Evolutionary conservation across 495 filamentous ascomycete species (phyloP).

Genomic region (Cenococcum geophilum): DNA sequence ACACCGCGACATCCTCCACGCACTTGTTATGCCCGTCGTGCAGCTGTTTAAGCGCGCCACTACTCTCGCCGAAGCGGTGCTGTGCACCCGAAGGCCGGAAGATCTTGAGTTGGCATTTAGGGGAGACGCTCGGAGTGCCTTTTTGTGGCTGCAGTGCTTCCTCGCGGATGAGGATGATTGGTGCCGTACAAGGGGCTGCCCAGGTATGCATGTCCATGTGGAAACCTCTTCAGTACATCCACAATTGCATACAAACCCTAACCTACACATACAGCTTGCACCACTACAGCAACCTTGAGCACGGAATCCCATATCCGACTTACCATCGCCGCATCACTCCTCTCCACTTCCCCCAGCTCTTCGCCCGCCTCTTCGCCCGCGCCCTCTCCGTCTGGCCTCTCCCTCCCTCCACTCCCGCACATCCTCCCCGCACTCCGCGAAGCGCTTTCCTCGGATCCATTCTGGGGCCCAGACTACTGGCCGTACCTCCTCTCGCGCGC

Average conservation of each 20-base stretch:
- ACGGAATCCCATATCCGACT: slow-evolving; percentile 57
- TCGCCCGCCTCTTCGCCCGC: slow-evolving; percentile 7
- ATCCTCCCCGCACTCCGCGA: slow-evolving; percentile 50
- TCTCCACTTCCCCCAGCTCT: slow-evolving; percentile 39
- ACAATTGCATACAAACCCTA: background rate
- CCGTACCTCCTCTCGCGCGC: slow-evolving; percentile 50
- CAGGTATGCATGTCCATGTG: slow-evolving; percentile 38
- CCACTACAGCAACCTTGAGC: slow-evolving; percentile 49
- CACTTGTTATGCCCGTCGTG: slow-evolving; percentile 52
- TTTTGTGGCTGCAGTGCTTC: slow-evolving; percentile 57
- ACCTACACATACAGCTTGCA: slow-evolving; percentile 38
- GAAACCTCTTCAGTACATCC: too few relatives aligned
- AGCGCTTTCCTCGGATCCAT: slow-evolving; percentile 50
- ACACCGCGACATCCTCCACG: slow-evolving; percentile 58
- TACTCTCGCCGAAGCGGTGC: slow-evolving; percentile 44
- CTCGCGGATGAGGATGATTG: slow-evolving; percentile 53
- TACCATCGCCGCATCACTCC: slow-evolving; percentile 49
- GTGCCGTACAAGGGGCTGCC: slow-evolving; percentile 53
- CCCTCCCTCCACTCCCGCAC: slow-evolving; percentile 44
- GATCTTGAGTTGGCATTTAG: slow-evolving; percentile 56
- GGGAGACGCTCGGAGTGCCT: slow-evolving; percentile 53
- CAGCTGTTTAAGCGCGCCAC: slow-evolving; percentile 51
- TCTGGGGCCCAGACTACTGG: slow-evolving; percentile 54
- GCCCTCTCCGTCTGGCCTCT: slow-evolving; percentile 33
- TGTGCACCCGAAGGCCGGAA: slow-evolving; percentile 44